Evolutionary conservation across 768 basidiomycete species (phyloP).

Genomic region (Kwoniella dendrophila): DNA sequence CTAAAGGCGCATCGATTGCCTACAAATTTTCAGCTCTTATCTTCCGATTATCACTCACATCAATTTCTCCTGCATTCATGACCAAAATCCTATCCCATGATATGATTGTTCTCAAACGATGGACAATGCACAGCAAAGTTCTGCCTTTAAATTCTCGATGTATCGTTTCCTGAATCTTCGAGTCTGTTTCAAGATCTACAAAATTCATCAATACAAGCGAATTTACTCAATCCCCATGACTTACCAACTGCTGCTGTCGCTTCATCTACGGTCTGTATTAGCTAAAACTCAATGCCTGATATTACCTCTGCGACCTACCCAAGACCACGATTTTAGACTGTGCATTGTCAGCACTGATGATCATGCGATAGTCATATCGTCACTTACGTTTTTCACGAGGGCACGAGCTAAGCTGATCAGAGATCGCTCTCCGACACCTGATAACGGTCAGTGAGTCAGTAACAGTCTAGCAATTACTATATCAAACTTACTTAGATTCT

Average conservation of each 20-base stretch:
- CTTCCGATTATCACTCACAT: constrained; percentile 59
- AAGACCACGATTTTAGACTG: constrained; percentile 75
- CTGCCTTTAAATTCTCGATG: constrained; percentile 78
- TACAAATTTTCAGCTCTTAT: constrained; percentile 12
- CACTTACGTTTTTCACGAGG: constrained; percentile 69
- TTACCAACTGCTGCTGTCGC: constrained; percentile 84
- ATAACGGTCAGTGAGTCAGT: constrained; percentile 3
- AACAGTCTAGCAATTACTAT: neutral
- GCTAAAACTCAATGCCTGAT: constrained; percentile 1
- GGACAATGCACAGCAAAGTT: constrained; percentile 79
- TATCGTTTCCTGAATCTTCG: constrained; percentile 86
- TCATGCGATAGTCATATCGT: neutral
- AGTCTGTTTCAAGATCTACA: constrained; percentile 75
- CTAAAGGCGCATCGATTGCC: constrained; percentile 77
- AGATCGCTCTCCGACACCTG: constrained; percentile 64
- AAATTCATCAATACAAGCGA: constrained; percentile 49
- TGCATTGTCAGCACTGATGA: constrained; percentile 1
- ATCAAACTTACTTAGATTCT: constrained; percentile 61
- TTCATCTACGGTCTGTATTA: constrained; percentile 60
- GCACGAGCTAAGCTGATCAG: constrained; percentile 85
- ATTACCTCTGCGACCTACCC: constrained; percentile 49
- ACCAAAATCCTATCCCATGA: constrained; percentile 86
- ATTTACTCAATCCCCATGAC: constrained; percentile 32
- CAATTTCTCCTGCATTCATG: constrained; percentile 74
- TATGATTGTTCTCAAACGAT: constrained; percentile 83